Base-by-base conservation (phyloP, 164 flowering plant genomes). In the Echeveria elegans region DNA sequence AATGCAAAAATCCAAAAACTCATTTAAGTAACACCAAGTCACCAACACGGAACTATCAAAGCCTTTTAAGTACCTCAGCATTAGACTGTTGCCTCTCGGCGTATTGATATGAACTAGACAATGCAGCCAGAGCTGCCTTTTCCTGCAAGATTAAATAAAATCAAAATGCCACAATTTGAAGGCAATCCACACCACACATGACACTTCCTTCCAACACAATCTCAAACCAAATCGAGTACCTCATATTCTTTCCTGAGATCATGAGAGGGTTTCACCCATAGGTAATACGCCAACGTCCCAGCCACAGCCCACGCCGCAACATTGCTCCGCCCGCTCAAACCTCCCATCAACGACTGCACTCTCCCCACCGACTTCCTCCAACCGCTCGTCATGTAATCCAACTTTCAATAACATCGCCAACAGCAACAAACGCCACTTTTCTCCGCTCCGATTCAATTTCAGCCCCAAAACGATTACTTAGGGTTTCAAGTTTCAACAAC, bases 51-150 rank as follows among this genome's bases (percentile, higher is more conserved):
- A 47, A 21, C 1, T 15, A 12, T 37, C 8, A 21, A 64, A 15
- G 2, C 26, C 6, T n/a, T 12, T n/a, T 14, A 15, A 43, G 3
- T 43, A 88, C 97, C 90, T 88, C 91, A 68, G 87, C 91, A 83
- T 88, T 77, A 0, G 93, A 92, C 79, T 81, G 87, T 28, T 87
- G 75, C 61, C 80, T 85, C 78, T 90, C 95, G 1, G 85, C 76
- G 29, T 87, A 88, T 0, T 84, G 82, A 75, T 85, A 70, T 19
- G 82, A 85, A 80, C 86, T 94, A 0, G 88, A 72, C 60, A 82
- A 78, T 1, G 88, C 90, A 58, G 86, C 80, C 23, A 83, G 70
- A 14, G 88, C 92, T 3, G 89, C 91, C 78, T 69, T 85, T 70
- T 86, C 95, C 97, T 90, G 71, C 71, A 48, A 66, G 14, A 4